These are phyloP conservation scores for Carallia pectinifolia DNA, from an alignment of 345 rosid genomes.

Conservation along the genomic window DNA sequence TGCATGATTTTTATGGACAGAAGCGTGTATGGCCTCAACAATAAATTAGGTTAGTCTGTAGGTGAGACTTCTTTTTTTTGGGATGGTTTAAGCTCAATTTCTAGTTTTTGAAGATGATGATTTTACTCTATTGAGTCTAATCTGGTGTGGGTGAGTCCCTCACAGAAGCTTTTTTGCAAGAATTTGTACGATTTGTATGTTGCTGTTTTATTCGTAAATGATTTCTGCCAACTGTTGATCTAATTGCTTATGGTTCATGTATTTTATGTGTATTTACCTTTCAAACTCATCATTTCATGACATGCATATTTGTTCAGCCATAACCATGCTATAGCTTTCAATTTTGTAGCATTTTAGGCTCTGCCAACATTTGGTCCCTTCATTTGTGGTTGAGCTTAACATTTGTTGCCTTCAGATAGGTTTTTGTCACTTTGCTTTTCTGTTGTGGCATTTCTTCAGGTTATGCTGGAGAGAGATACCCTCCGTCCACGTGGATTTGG, in stretches of 20 bases:
- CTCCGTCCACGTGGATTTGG: conserved; percentile 98
- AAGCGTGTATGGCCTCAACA: no score
- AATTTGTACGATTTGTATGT: no score
- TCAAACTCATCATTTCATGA: neutral
- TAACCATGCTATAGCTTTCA: conserved; percentile 9
- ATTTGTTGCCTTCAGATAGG: conserved; percentile 17
- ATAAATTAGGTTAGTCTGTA: no score
- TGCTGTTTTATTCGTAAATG: no score
- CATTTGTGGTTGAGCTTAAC: neutral
- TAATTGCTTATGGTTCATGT: neutral
- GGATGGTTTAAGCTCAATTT: no score
- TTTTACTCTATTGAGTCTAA: no score
- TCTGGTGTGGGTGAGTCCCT: no score
- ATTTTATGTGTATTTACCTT: neutral
- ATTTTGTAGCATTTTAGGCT: conserved; percentile 6
- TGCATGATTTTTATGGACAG: no score
- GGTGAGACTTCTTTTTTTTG: no score
- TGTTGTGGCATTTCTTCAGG: conserved; percentile 44
- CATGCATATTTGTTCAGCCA: conserved; percentile 3
- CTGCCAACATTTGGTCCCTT: conserved; percentile 24
- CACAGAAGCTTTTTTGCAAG: no score
- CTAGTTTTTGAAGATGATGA: no score
- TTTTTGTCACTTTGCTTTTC: conserved; percentile 29
- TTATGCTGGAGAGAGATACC: conserved; percentile 94
- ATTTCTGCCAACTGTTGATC: no score